Evolutionary conservation across 371 early-diverging fungal species (phyloP).

Genomic region (Batkoa obscura): DNA sequence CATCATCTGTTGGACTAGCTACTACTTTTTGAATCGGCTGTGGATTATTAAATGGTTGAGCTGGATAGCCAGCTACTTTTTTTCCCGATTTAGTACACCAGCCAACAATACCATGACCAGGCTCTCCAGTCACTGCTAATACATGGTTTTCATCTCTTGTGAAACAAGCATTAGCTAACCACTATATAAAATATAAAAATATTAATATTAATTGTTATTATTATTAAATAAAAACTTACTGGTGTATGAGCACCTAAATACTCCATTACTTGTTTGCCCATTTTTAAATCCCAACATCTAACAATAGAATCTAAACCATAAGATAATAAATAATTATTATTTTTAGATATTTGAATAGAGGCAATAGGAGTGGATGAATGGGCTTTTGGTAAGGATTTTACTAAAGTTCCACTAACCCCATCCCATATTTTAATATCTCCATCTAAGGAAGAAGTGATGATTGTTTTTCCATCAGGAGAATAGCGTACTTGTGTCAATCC

Average conservation of each 20-base stretch:
- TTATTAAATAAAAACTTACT: slow-evolving; percentile 12
- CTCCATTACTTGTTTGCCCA: slow-evolving; percentile 13
- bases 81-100: slow-evolving; percentile 17
- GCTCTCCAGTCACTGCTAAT: slow-evolving; percentile 45
- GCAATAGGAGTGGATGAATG: slow-evolving; percentile 61
- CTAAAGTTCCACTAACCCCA: slow-evolving; percentile 46
- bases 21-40: slow-evolving; percentile 9
- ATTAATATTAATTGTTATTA: no score
- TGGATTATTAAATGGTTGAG: not conserved
- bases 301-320: slow-evolving; percentile 56
- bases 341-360: slow-evolving; percentile 47
- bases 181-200: not conserved
- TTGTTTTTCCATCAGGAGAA: slow-evolving; percentile 41
- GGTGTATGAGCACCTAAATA: slow-evolving; percentile 51
- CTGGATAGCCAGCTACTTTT: slow-evolving; percentile 1
- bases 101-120: slow-evolving; percentile 18
- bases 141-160: not conserved
- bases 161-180: not conserved
- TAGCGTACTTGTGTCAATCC: slow-evolving; percentile 35
- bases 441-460: slow-evolving; percentile 58
- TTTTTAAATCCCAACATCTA: slow-evolving; percentile 54
- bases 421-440: slow-evolving; percentile 82
- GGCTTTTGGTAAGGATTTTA: slow-evolving; percentile 42
- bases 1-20: slow-evolving; percentile 8
- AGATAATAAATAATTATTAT: slow-evolving; percentile 51